Percentiles rank a stretch among this genome's conserved stretches.
Conservation (phyloP, 2,329 filamentous ascomycete genomes). For the Xylogone sp. region DNA sequence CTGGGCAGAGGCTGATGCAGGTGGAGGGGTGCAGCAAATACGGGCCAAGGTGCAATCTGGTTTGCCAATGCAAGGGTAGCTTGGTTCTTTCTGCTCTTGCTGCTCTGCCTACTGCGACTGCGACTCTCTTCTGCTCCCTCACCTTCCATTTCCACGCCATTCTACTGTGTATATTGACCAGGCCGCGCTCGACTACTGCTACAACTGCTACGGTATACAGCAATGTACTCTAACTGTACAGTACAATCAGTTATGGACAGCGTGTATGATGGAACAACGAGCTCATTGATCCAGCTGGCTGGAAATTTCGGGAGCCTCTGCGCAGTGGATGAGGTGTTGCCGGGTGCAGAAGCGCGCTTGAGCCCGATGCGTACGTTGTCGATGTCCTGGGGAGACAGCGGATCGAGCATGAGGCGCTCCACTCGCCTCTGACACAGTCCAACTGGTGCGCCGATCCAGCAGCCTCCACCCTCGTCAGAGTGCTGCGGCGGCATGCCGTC, state of each 20-base stretch:
- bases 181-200: too few relatives aligned
- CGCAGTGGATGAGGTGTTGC: too few relatives aligned
- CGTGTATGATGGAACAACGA: too few relatives aligned
- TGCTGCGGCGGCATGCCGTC: neutral
- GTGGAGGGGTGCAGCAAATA: neutral
- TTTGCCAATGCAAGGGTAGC: constrained; percentile 22
- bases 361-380: constrained; percentile 22
- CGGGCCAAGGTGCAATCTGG: neutral
- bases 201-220: too few relatives aligned
- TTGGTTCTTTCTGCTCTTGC: constrained; percentile 17
- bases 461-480: too few relatives aligned
- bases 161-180: too few relatives aligned
- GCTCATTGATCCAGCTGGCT: too few relatives aligned
- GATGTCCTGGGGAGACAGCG: neutral
- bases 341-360: too few relatives aligned
- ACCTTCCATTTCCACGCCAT: too few relatives aligned
- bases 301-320: too few relatives aligned
- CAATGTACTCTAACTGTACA: too few relatives aligned
- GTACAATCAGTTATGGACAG: too few relatives aligned
- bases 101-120: neutral
- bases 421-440: neutral
- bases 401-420: neutral
- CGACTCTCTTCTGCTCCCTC: neutral
- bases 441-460: neutral
- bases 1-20: neutral